Evolutionary conservation across 2,329 filamentous ascomycete species (phyloP).

Genomic region (Apiospora pterosperma): DNA sequence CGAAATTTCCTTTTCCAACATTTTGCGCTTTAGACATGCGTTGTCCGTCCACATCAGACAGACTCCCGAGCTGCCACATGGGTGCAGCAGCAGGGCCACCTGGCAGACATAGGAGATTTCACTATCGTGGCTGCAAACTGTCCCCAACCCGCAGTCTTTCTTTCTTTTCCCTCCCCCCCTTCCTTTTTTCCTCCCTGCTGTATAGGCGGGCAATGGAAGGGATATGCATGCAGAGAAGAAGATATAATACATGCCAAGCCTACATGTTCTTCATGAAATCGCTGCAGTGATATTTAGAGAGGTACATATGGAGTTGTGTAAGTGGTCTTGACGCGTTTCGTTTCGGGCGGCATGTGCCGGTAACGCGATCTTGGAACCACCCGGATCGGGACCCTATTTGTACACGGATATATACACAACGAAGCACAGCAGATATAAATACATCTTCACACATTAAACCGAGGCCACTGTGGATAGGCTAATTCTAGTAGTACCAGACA

Average conservation of each 20-base stretch:
- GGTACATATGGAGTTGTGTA: neutral
- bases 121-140: neutral
- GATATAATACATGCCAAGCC: neutral
- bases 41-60: neutral
- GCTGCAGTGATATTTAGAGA: neutral
- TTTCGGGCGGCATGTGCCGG: constrained; percentile 1
- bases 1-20: neutral
- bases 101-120: neutral
- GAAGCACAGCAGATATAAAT: neutral
- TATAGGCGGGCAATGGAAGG: neutral
- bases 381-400: constrained; percentile 2
- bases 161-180: too few species aligned
- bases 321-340: constrained; percentile 1
- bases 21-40: neutral
- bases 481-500: neutral
- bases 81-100: neutral
- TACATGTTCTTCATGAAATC: neutral
- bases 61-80: neutral
- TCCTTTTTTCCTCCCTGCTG: too few species aligned
- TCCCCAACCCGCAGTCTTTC: neutral
- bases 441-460: neutral
- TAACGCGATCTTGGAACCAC: constrained; percentile 1
- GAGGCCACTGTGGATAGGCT: neutral
- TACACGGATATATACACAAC: neutral
- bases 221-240: neutral